Evolutionary conservation across 805 yeast species (phyloP).

Genomic region (Sugiyamaella americana): DNA sequence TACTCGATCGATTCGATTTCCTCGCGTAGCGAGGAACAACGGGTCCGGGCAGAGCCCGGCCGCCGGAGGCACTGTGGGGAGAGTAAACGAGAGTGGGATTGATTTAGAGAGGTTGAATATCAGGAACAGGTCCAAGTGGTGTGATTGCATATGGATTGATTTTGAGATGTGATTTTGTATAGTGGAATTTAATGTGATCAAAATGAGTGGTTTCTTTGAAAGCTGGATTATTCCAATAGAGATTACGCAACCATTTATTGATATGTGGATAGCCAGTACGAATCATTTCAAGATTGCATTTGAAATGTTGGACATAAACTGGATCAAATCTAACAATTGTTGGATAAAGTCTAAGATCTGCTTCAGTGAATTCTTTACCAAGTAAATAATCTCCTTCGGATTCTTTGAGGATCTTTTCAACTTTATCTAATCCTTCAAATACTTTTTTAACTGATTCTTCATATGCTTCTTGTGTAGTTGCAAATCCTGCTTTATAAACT

Average conservation of each 20-base stretch:
- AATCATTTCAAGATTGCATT: conserved; percentile 79
- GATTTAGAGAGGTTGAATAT: conserved; percentile 47
- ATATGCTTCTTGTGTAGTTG: conserved; percentile 76
- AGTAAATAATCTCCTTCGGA: conserved; percentile 41
- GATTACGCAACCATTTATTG: conserved; percentile 71
- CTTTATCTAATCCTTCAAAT: conserved; percentile 62
- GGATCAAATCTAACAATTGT: conserved; percentile 90
- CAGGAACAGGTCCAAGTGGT: conserved; percentile 82
- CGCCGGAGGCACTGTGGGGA: too few relatives aligned
- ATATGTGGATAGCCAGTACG: conserved; percentile 71
- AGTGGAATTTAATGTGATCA: conserved; percentile 86
- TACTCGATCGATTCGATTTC: too few relatives aligned
- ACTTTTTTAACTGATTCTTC: conserved; percentile 58
- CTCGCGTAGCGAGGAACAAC: too few relatives aligned
- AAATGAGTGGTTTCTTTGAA: conserved; percentile 77
- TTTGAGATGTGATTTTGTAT: conserved; percentile 74
- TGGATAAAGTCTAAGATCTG: conserved; percentile 80
- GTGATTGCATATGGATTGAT: conserved; percentile 82
- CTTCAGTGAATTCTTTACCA: conserved; percentile 74
- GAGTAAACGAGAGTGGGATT: neutral
- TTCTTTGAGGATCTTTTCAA: conserved; percentile 52
- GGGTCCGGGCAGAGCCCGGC: too few relatives aligned
- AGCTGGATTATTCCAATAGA: conserved; percentile 75
- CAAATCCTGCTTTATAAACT: conserved; percentile 89
- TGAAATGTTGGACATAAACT: conserved; percentile 92